These are phyloP conservation scores for Suillus paluster DNA, from an alignment of 768 basidiomycete genomes.

Conservation along the genomic window DNA sequence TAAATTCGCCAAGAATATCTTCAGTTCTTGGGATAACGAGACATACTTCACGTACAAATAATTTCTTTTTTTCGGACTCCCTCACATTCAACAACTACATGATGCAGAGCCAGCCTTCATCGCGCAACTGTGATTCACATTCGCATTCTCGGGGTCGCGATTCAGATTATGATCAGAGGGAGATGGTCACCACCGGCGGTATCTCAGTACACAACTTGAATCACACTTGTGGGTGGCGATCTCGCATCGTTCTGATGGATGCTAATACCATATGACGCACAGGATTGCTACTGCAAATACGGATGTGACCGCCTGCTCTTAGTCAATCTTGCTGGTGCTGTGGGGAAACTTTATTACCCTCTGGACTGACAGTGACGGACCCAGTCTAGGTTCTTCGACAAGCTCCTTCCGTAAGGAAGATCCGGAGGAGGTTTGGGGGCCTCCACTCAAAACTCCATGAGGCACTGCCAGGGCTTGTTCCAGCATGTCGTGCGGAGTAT, in stretches of 20 bases:
- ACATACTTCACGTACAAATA: conserved; percentile 34
- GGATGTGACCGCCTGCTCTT: conserved; percentile 53
- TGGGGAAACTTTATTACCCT: conserved; percentile 26
- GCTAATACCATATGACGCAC: conserved; percentile 22
- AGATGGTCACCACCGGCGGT: background rate
- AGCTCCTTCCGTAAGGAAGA: conserved; percentile 55
- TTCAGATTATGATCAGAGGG: background rate
- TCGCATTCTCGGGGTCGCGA: background rate
- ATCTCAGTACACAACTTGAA: conserved; percentile 14
- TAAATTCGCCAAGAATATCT: conserved; percentile 44
- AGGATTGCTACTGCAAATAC: conserved; percentile 51
- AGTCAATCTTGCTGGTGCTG: conserved; percentile 58
- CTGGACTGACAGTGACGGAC: background rate
- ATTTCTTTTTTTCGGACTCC: background rate
- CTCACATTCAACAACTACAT: background rate
- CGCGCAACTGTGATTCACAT: background rate
- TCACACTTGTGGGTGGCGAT: conserved; percentile 17
- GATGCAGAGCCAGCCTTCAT: background rate
- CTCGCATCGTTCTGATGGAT: background rate
- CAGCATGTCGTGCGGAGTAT: background rate
- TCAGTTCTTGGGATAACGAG: background rate
- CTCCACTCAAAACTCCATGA: background rate
- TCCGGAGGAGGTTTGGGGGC: conserved; percentile 20
- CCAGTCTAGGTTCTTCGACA: conserved; percentile 52
- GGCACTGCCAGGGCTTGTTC: background rate